phyloP scores from a whole-genome alignment of 2,329 filamentous ascomycete genomes.

The Trichoderma semiorbis region DNA sequence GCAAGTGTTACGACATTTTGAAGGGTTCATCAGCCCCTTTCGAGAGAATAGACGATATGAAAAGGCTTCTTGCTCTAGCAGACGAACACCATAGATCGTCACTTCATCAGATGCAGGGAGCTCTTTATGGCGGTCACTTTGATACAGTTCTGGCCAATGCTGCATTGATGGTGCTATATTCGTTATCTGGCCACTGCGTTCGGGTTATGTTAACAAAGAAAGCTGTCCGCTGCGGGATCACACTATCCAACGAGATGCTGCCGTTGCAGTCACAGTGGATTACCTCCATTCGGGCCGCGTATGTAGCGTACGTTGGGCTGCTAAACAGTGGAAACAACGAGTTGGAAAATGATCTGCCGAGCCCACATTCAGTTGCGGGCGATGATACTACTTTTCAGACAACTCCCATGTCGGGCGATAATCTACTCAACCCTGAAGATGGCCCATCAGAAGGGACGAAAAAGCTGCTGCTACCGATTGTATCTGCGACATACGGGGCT shows the following conservation, averaged over 20 bases:
- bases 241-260: background rate
- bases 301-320: conserved; percentile 2
- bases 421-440: background rate
- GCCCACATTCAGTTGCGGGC: background rate
- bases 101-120: conserved; percentile 1
- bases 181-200: background rate
- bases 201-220: conserved; percentile 2
- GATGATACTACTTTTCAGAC: background rate
- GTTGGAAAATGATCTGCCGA: background rate
- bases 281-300: conserved; percentile 7
- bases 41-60: conserved; percentile 3
- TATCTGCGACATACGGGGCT: background rate
- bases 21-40: background rate
- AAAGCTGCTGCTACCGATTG: background rate
- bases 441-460: conserved; percentile 8
- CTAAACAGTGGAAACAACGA: background rate
- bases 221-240: background rate
- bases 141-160: conserved; percentile 7
- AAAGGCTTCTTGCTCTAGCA: background rate
- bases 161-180: conserved; percentile 9
- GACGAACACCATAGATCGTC: background rate
- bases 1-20: conserved; percentile 6
- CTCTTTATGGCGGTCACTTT: background rate
- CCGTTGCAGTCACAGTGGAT: conserved; percentile 13
- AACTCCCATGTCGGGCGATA: background rate